These are phyloP conservation scores for Solioccasus polychromus DNA, from an alignment of 768 basidiomycete species.

Conservation along the genomic window DNA sequence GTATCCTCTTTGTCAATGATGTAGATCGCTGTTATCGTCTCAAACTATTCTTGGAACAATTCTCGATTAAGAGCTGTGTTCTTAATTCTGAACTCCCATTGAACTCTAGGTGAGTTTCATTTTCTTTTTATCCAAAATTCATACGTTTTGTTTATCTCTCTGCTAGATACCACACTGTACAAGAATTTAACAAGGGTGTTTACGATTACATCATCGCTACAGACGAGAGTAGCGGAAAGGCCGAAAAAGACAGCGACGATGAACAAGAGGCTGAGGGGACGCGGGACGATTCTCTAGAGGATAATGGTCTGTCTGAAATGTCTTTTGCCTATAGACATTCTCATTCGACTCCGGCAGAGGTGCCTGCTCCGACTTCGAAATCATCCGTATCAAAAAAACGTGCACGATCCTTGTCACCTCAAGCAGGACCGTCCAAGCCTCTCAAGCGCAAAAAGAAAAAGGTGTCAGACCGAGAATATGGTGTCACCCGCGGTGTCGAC, in stretches of 20 bases:
- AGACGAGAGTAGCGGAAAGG: conserved; percentile 71
- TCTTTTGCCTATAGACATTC: conserved; percentile 24
- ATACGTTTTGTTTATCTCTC: conserved; percentile 2
- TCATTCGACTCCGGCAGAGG: conserved; percentile 39
- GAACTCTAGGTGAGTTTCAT: conserved; percentile 68
- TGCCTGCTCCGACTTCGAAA: conserved; percentile 31
- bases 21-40: conserved; percentile 93
- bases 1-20: conserved; percentile 94
- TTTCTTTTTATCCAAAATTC: background rate
- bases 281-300: conserved; percentile 2
- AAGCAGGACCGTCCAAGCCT: conserved; percentile 37
- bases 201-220: conserved; percentile 99
- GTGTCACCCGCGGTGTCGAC: conserved; percentile 93
- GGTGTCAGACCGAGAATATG: conserved; percentile 72
- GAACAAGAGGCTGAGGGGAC: conserved; percentile 38
- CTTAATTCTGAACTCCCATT: conserved; percentile 94
- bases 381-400: conserved; percentile 46
- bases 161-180: conserved; percentile 87
- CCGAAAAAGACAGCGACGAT: conserved; percentile 48
- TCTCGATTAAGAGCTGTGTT: conserved; percentile 93
- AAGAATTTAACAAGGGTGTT: conserved; percentile 98
- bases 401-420: conserved; percentile 48
- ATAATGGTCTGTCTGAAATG: conserved; percentile 30
- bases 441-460: conserved; percentile 53
- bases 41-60: conserved; percentile 98